Evolutionary conservation across 2,329 filamentous ascomycete species (phyloP).

Genomic region (Sphaerostilbella broomeana): DNA sequence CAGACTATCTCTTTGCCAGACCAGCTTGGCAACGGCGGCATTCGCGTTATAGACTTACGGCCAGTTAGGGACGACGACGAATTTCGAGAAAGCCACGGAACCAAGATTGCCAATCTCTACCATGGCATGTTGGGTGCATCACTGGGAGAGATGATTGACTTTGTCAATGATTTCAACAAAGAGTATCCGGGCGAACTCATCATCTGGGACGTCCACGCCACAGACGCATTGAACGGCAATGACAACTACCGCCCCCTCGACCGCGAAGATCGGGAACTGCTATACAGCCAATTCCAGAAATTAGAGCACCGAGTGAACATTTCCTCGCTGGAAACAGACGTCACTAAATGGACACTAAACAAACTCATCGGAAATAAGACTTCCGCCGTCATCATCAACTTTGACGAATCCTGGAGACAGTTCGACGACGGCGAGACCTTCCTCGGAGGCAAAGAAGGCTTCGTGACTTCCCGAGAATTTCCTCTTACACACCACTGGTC

Average conservation of each 20-base stretch:
- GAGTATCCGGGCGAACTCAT: constrained; percentile 27
- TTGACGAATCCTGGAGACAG: constrained; percentile 19
- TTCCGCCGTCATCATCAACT: constrained; percentile 25
- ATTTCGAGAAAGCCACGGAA: constrained; percentile 20
- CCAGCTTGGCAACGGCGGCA: constrained; percentile 24
- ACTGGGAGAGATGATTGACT: constrained; percentile 22
- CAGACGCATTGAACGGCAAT: background rate
- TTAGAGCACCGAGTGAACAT: constrained; percentile 20
- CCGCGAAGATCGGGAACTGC: constrained; percentile 2
- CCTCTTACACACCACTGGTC: constrained; percentile 22
- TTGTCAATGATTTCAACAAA: constrained; percentile 24
- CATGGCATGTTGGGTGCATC: constrained; percentile 23
- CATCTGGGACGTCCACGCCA: constrained; percentile 26
- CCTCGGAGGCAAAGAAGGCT: constrained; percentile 23
- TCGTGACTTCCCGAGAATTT: constrained; percentile 21
- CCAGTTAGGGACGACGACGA: constrained; percentile 10
- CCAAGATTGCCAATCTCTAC: constrained; percentile 10
- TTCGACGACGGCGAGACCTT: constrained; percentile 12
- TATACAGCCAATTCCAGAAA: constrained; percentile 19
- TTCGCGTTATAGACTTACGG: constrained; percentile 26
- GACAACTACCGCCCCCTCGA: constrained; percentile 1
- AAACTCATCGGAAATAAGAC: constrained; percentile 20
- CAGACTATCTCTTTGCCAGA: constrained; percentile 18
- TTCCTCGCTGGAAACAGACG: constrained; percentile 17
- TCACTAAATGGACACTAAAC: constrained; percentile 21